These are phyloP conservation scores for Fistulifera pelliculosa DNA, from an alignment of 108 stramenopile genomes.

Conservation along the genomic window DNA sequence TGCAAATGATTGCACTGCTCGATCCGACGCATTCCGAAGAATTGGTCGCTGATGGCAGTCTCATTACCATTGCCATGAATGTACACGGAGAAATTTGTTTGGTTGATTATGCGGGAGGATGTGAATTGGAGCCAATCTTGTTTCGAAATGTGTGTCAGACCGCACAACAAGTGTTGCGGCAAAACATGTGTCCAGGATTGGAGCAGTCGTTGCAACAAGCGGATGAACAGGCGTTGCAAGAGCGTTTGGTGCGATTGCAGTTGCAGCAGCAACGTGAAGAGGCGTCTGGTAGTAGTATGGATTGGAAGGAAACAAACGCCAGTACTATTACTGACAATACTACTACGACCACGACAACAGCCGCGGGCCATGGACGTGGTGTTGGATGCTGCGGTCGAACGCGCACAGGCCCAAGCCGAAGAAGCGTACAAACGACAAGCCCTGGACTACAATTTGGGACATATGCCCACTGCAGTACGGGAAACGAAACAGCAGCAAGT, in stretches of 20 bases:
- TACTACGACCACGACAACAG: neutral
- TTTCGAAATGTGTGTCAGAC: slow-evolving; percentile 41
- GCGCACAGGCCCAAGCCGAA: slow-evolving; percentile 37
- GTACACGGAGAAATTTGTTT: slow-evolving; percentile 83
- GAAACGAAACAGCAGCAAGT: slow-evolving; percentile 31
- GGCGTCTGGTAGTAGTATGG: neutral
- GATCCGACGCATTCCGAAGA: slow-evolving; percentile 82
- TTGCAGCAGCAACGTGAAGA: slow-evolving; percentile 5
- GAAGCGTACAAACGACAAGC: slow-evolving; percentile 60
- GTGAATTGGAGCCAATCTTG: slow-evolving; percentile 46
- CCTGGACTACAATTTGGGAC: slow-evolving; percentile 65
- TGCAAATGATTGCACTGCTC: slow-evolving; percentile 17
- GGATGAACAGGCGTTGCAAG: slow-evolving; percentile 55
- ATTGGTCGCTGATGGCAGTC: slow-evolving; percentile 58
- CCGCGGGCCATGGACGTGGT: neutral
- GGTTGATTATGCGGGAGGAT: slow-evolving; percentile 72
- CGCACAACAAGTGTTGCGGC: slow-evolving; percentile 29
- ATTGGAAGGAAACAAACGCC: too few species aligned
- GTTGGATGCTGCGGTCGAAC: slow-evolving; percentile 1
- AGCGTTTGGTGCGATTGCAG: slow-evolving; percentile 52
- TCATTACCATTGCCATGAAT: slow-evolving; percentile 77
- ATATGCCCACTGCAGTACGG: slow-evolving; percentile 59
- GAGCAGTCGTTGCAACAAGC: slow-evolving; percentile 59
- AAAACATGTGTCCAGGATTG: slow-evolving; percentile 49
- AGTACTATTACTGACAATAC: neutral